These are phyloP conservation scores for Paspalum notatum DNA, from an alignment of 176 grass and related monocot genomes.

Conservation along the genomic window DNA sequence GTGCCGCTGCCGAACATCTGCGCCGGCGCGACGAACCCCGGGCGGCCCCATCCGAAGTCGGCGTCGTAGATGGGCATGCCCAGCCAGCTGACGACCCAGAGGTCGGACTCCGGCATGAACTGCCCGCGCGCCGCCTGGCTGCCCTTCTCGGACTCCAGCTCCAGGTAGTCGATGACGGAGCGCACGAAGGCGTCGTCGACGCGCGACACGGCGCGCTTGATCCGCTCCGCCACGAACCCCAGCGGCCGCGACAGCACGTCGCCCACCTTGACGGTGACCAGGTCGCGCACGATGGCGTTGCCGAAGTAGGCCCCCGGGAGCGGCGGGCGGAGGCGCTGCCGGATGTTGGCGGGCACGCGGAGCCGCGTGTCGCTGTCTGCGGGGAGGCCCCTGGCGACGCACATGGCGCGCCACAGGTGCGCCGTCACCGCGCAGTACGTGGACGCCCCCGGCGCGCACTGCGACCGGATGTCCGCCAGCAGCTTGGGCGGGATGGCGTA, in stretches of 20 bases:
- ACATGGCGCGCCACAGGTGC: conserved; percentile 78
- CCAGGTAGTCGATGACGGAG: conserved; percentile 66
- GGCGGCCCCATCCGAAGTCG: conserved; percentile 72
- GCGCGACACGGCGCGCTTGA: conserved; percentile 50
- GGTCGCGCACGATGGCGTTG: conserved; percentile 68
- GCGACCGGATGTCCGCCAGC: conserved; percentile 47
- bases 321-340: conserved; percentile 55
- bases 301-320: conserved; percentile 59
- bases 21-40: conserved; percentile 55
- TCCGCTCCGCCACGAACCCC: conserved; percentile 45
- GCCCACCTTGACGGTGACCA: conserved; percentile 36
- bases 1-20: conserved; percentile 70
- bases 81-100: conserved; percentile 70
- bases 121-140: conserved; percentile 61
- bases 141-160: conserved; percentile 57
- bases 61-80: conserved; percentile 71
- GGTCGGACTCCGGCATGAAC: conserved; percentile 61
- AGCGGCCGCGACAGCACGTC: conserved; percentile 56
- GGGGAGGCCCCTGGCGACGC: conserved; percentile 52
- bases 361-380: conserved; percentile 52
- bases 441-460: conserved; percentile 47
- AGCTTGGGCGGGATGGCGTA: conserved; percentile 55
- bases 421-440: conserved; percentile 75
- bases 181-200: conserved; percentile 63
- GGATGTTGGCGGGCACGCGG: conserved; percentile 64